phyloP scores from a whole-genome alignment of 1,139 yeast species.

The Suhomyces guaymorum region DNA sequence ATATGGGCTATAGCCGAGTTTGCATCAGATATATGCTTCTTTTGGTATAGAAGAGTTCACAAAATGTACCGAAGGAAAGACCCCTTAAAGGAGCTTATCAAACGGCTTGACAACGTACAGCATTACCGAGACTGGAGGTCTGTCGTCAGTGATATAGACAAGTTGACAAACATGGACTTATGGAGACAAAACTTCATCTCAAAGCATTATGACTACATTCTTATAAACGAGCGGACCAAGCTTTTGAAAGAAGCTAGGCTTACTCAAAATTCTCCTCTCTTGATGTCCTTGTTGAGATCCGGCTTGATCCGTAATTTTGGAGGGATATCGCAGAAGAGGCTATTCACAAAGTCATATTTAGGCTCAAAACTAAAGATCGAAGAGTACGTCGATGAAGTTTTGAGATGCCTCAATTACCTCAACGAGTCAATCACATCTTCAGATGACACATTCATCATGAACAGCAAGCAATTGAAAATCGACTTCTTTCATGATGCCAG shows the following conservation, averaged over 20 bases:
- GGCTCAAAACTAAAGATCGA: constrained; percentile 90
- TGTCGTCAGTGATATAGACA: constrained; percentile 61
- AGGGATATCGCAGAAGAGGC: constrained; percentile 76
- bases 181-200: constrained; percentile 90
- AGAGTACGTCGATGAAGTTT: constrained; percentile 77
- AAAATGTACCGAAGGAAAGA: constrained; percentile 41
- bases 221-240: constrained; percentile 74
- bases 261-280: constrained; percentile 53
- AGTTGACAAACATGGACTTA: constrained; percentile 65
- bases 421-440: constrained; percentile 39
- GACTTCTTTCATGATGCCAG: constrained; percentile 90
- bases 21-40: constrained; percentile 55
- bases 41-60: constrained; percentile 54
- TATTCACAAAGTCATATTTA: constrained; percentile 78
- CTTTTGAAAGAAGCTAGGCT: constrained; percentile 63
- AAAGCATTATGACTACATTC: constrained; percentile 77
- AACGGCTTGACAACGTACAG: constrained; percentile 42
- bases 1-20: constrained; percentile 65
- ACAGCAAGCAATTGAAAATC: constrained; percentile 61
- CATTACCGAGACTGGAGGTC: constrained; percentile 63
- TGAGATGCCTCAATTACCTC: constrained; percentile 63
- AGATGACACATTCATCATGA: constrained; percentile 41
- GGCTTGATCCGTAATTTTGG: constrained; percentile 90
- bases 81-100: constrained; percentile 42
- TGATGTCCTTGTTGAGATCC: constrained; percentile 74